Conservation (phyloP, 2,329 filamentous ascomycete genomes). For the Dryadomyces quercus-mongolicae region DNA sequence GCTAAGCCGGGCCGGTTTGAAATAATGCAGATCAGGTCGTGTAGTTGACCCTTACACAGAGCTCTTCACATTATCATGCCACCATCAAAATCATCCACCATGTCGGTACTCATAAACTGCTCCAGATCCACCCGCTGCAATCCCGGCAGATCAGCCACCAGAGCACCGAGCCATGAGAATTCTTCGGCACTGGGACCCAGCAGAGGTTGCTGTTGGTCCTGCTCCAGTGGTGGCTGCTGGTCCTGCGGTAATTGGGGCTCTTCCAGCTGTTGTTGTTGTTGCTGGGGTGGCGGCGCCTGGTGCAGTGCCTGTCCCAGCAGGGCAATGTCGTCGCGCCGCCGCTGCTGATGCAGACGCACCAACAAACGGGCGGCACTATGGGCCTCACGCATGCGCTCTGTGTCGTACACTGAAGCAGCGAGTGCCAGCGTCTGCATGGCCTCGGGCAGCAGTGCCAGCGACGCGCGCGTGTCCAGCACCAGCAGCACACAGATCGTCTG, state of each 20-base stretch:
- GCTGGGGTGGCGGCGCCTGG: background rate
- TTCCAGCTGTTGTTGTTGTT: background rate
- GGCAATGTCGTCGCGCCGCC: slow-evolving; percentile 31
- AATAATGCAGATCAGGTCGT: too few species aligned
- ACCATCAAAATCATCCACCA: slow-evolving; percentile 3
- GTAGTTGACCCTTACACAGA: background rate
- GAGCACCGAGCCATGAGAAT: slow-evolving; percentile 27
- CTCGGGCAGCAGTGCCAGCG: slow-evolving; percentile 32
- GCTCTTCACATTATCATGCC: background rate
- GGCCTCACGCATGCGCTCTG: slow-evolving; percentile 36
- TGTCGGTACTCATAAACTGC: slow-evolving; percentile 20
- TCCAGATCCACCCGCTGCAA: slow-evolving; percentile 31
- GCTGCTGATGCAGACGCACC: slow-evolving; percentile 36
- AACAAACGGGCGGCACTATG: slow-evolving; percentile 41
- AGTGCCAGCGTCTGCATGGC: slow-evolving; percentile 35
- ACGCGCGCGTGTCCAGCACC: slow-evolving; percentile 39
- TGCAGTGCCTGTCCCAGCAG: slow-evolving; percentile 22
- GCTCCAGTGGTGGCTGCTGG: slow-evolving; percentile 8
- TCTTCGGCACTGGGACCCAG: slow-evolving; percentile 18
- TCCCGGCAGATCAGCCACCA: slow-evolving; percentile 30
- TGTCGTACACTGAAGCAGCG: slow-evolving; percentile 30
- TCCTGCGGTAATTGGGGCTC: slow-evolving; percentile 8
- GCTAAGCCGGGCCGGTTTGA: too few species aligned
- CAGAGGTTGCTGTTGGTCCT: slow-evolving; percentile 8
- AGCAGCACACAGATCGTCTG: slow-evolving; percentile 44